phyloP scores from a whole-genome alignment of 805 yeast genomes.

The Wickerhamomyces mucosus region DNA sequence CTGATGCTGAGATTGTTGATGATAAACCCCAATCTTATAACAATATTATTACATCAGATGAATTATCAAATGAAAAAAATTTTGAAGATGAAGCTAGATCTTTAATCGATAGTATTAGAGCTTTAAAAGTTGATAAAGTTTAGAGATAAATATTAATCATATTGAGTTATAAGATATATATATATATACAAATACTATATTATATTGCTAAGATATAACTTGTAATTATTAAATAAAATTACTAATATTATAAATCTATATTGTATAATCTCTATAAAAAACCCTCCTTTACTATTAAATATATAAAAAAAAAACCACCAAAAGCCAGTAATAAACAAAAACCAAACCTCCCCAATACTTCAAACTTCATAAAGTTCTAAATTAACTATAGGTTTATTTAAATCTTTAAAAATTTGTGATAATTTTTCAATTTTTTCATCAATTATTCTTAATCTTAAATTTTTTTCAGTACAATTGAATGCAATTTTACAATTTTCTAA shows the following conservation, averaged over 20 bases:
- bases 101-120: slow-evolving; percentile 15
- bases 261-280: no score
- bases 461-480: slow-evolving; percentile 28
- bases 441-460: slow-evolving; percentile 11
- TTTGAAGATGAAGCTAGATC: slow-evolving; percentile 18
- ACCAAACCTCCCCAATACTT: no score
- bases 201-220: neutral
- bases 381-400: slow-evolving; percentile 5
- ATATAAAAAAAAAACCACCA: no score
- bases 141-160: neutral
- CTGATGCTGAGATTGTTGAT: neutral
- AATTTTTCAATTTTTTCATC: slow-evolving; percentile 11
- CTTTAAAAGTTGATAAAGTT: slow-evolving; percentile 11
- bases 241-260: no score
- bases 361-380: slow-evolving; percentile 16
- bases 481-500: slow-evolving; percentile 67
- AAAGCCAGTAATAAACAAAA: no score
- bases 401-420: slow-evolving; percentile 12
- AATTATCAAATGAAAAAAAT: slow-evolving; percentile 10
- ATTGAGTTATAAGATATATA: neutral
- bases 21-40: neutral
- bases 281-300: no score
- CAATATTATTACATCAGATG: neutral
- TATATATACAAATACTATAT: no score
- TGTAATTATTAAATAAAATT: no score